phyloP scores from a whole-genome alignment of 2,329 filamentous ascomycete genomes.

The Paecilomyces niveus region DNA sequence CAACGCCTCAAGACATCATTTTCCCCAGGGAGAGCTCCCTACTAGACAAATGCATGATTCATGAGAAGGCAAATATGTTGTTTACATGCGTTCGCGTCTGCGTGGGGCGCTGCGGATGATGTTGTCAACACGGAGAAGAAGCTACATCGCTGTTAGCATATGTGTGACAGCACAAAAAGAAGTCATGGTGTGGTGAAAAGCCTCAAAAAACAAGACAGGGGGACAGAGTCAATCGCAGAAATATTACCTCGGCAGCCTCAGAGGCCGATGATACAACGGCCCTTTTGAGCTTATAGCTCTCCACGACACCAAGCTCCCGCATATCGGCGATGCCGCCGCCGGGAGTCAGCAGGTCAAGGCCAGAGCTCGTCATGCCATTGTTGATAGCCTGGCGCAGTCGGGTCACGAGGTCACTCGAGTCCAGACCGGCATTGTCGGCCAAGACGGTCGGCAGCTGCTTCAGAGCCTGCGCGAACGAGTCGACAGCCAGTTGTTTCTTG shows the following conservation, averaged over 20 bases:
- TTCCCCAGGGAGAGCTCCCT: background rate
- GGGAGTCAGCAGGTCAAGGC: conserved; percentile 79
- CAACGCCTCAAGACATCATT: background rate
- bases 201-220: background rate
- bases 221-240: background rate
- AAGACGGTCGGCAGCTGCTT: conserved; percentile 93
- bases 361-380: conserved; percentile 86
- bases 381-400: conserved; percentile 90
- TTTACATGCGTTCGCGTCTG: conserved; percentile 67
- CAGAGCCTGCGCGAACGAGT: conserved; percentile 80
- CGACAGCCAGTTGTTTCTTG: conserved; percentile 92
- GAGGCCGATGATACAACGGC: conserved; percentile 96
- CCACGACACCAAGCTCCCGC: conserved; percentile 88
- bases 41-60: background rate
- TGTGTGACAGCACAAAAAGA: background rate
- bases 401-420: conserved; percentile 89
- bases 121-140: conserved; percentile 90
- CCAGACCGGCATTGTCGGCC: conserved; percentile 93
- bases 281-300: conserved; percentile 97
- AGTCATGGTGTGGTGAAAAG: too few species aligned
- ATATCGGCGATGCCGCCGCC: conserved; percentile 93
- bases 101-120: conserved; percentile 92
- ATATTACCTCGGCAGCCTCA: conserved; percentile 85
- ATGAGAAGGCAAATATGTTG: background rate
- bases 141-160: conserved; percentile 43